These are phyloP conservation scores for Marchantia polymorpha DNA, from an alignment of 225 moss, liverwort and hornwort genomes.

Conservation along the genomic window DNA sequence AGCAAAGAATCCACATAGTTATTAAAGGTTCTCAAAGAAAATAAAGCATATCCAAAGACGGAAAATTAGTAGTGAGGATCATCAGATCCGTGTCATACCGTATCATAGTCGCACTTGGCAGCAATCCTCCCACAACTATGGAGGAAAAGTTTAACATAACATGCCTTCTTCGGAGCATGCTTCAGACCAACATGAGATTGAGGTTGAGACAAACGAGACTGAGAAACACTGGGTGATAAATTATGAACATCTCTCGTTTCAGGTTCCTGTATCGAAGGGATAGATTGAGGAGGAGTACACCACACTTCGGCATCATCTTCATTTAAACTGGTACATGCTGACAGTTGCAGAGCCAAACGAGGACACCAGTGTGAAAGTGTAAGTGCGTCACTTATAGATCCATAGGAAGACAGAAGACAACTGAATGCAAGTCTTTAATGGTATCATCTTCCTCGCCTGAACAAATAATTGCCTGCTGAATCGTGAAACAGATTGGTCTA, in stretches of 20 bases:
- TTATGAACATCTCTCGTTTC: background rate
- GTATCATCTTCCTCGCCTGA: background rate
- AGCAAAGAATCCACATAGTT: background rate
- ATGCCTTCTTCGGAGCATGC: constrained; percentile 41
- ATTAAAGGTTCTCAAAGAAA: background rate
- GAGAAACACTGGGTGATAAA: constrained; percentile 5
- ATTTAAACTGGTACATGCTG: constrained; percentile 10
- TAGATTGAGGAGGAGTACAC: constrained; percentile 28
- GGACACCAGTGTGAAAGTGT: background rate
- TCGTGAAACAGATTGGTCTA: too few relatives aligned
- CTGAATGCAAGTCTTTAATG: background rate
- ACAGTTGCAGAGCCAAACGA: background rate
- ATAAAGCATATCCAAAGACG: background rate
- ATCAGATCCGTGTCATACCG: constrained; percentile 27
- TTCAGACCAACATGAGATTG: constrained; percentile 28
- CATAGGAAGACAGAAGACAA: background rate
- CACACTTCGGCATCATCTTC: constrained; percentile 23
- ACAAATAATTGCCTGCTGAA: background rate
- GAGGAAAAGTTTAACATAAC: constrained; percentile 52
- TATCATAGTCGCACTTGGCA: constrained; percentile 84
- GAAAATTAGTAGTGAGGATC: background rate
- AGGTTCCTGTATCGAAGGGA: constrained; percentile 15
- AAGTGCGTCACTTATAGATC: background rate
- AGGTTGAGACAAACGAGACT: constrained; percentile 29
- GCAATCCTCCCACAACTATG: constrained; percentile 80